Evolutionary conservation across 2,329 filamentous ascomycete species (phyloP).

Genomic region (Xylariaceae sp.): DNA sequence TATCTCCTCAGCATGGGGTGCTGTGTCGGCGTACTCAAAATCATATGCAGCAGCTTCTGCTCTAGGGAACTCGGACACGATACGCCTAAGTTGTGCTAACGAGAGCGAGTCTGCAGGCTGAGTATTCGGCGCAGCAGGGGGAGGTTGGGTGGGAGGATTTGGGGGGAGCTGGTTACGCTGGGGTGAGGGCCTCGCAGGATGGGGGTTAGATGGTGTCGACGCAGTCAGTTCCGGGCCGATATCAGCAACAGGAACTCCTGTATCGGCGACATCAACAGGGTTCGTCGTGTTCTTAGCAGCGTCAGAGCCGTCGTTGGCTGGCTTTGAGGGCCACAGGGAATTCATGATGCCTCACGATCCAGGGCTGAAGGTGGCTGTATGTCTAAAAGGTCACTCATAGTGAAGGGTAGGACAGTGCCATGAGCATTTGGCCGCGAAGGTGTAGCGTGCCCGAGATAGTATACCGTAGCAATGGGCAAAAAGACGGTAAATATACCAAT

Average conservation of each 20-base stretch:
- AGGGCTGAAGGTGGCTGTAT: slow-evolving; percentile 28
- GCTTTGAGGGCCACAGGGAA: slow-evolving; percentile 51
- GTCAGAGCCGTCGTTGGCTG: slow-evolving; percentile 45
- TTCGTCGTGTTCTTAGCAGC: slow-evolving; percentile 33
- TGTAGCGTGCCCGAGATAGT: neutral
- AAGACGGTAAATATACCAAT: neutral
- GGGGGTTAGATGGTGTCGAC: slow-evolving; percentile 25
- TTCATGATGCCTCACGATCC: slow-evolving; percentile 50
- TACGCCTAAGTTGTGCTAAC: slow-evolving; percentile 73
- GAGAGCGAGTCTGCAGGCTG: slow-evolving; percentile 73
- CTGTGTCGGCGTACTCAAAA: slow-evolving; percentile 79
- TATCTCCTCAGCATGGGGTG: slow-evolving; percentile 82
- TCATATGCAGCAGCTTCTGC: slow-evolving; percentile 79
- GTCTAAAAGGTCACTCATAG: slow-evolving; percentile 35
- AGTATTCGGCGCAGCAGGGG: slow-evolving; percentile 35
- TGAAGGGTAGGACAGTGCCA: slow-evolving; percentile 18
- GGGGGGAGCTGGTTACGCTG: slow-evolving; percentile 42
- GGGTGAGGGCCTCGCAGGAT: slow-evolving; percentile 38
- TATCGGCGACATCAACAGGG: slow-evolving; percentile 43
- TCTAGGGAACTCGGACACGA: slow-evolving; percentile 76
- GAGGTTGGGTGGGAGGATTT: slow-evolving; percentile 40
- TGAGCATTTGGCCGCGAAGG: slow-evolving; percentile 3
- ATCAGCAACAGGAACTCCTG: slow-evolving; percentile 42
- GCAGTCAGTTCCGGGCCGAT: slow-evolving; percentile 33
- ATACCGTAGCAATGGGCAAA: no score